Conservation (phyloP, 352 stramenopile genomes). For the Globisporangium paroecandrum region DNA sequence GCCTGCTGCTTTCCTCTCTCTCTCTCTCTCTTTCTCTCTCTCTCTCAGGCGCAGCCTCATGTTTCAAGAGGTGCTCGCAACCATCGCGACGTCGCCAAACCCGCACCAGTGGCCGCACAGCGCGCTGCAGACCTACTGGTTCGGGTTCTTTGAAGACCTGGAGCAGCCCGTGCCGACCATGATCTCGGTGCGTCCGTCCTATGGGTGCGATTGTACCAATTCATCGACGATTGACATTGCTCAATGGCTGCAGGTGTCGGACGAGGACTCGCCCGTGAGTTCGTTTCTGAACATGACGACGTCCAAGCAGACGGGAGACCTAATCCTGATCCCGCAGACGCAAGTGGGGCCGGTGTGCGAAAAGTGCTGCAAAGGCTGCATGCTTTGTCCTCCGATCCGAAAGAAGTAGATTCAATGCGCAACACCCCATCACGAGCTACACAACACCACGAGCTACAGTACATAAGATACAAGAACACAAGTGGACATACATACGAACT, state of each 20-base stretch:
- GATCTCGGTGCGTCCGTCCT: conserved; percentile 31
- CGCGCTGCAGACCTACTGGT: conserved; percentile 75
- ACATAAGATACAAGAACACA: neutral
- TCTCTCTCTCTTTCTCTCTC: neutral
- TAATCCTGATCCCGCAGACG: conserved; percentile 77
- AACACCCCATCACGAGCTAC: neutral
- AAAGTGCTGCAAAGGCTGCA: conserved; percentile 58
- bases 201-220: too few relatives aligned
- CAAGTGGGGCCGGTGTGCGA: conserved; percentile 73
- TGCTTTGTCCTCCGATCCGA: conserved; percentile 31
- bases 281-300: conserved; percentile 68
- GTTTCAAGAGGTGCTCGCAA: conserved; percentile 74
- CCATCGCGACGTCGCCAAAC: conserved; percentile 56
- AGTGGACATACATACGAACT: neutral
- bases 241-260: conserved; percentile 22
- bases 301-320: conserved; percentile 61
- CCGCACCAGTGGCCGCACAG: conserved; percentile 61
- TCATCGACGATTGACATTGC: neutral
- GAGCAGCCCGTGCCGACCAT: conserved; percentile 37
- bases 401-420: conserved; percentile 7
- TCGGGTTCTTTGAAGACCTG: conserved; percentile 53
- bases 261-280: conserved; percentile 47
- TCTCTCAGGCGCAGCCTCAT: conserved; percentile 44
- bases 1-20: neutral
- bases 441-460: neutral